Evolutionary conservation across 805 yeast species (phyloP), one percentile per base, ranked within the genome.

Genomic region (Lachancea sp.): DNA sequence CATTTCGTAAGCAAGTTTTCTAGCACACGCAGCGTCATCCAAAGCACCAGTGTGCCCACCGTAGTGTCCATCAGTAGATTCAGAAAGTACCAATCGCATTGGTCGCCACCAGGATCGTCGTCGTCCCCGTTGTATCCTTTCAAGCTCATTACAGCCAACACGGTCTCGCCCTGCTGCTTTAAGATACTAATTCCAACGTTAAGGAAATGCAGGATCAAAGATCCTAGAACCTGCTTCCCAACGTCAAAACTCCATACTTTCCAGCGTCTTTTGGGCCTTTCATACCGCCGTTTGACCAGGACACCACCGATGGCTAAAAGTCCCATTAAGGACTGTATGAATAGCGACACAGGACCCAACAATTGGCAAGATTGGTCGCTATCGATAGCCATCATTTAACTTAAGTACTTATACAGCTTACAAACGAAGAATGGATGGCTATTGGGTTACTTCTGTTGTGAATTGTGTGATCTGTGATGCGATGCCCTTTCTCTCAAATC

Each of bases 21-120:
- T 1, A 81, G 69, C 2, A 70, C 49, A 47, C 74, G 74, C 25
- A 90, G 70, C 19, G 70, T 64, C 6, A 63, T 63, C 79, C 86
- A 85, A 20, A 85, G 67, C 2, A 91, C 76, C 6, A 95, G 95
- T 2, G 91, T 91, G 0, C 99, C 99, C 6, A 90, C 74, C 0
- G 99, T 91, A 35, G 98, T 90, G 63, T 91, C 99, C 59, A 91
- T 77, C 25, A 91, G 72, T 32, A 91, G 75, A 57, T 86, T 91
- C 44, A 93, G 69, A 59, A 91, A 91, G 68, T 93, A 91, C 93
- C 96, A 93, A 54, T 87, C 91, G 65, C 98, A 93, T 7, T 96
- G 95, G 3, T 60, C 67, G 31, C 63, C 64, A 38, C 54, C 48
- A 2, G 44, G 18, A 42, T 44, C 48, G n/a, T 44, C 38, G 13